Percentiles rank a stretch among this genome's conserved stretches.
These are phyloP conservation scores for Fusarium sp. DNA, from an alignment of 2,329 filamentous ascomycete genomes.

Conservation along the genomic window DNA sequence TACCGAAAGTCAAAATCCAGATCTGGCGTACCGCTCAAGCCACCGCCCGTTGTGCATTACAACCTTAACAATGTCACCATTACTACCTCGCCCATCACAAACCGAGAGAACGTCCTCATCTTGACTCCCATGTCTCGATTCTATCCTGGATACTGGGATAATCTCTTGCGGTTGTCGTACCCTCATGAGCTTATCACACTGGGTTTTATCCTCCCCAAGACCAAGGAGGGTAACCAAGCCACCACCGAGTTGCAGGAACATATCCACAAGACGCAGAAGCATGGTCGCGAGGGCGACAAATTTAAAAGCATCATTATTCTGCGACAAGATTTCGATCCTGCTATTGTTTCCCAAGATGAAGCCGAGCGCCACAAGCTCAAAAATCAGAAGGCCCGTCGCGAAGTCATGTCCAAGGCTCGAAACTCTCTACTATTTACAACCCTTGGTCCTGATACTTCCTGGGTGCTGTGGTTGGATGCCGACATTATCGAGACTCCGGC, in stretches of 20 bases:
- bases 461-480: constrained; percentile 96
- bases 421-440: constrained; percentile 97
- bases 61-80: constrained; percentile 95
- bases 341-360: constrained; percentile 84
- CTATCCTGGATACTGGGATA: constrained; percentile 96
- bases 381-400: constrained; percentile 87
- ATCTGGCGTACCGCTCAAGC: constrained; percentile 55
- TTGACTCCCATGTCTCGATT: constrained; percentile 94
- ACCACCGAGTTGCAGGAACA: constrained; percentile 86
- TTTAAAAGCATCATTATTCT: constrained; percentile 96
- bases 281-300: constrained; percentile 79
- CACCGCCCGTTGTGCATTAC: constrained; percentile 92
- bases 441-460: constrained; percentile 88
- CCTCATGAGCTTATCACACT: constrained; percentile 95
- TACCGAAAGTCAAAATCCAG: constrained; percentile 58
- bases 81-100: constrained; percentile 78
- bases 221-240: constrained; percentile 89
- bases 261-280: constrained; percentile 85
- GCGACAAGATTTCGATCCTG: constrained; percentile 92
- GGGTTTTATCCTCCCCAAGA: constrained; percentile 96
- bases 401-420: constrained; percentile 91
- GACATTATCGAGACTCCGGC: constrained; percentile 92
- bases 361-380: constrained; percentile 90
- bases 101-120: constrained; percentile 88
- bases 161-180: constrained; percentile 84